Percentiles rank a stretch among this genome's conserved stretches.
These are phyloP conservation scores for Fusarium protoensiforme DNA, from an alignment of 2,329 filamentous ascomycete genomes.

Conservation along the genomic window DNA sequence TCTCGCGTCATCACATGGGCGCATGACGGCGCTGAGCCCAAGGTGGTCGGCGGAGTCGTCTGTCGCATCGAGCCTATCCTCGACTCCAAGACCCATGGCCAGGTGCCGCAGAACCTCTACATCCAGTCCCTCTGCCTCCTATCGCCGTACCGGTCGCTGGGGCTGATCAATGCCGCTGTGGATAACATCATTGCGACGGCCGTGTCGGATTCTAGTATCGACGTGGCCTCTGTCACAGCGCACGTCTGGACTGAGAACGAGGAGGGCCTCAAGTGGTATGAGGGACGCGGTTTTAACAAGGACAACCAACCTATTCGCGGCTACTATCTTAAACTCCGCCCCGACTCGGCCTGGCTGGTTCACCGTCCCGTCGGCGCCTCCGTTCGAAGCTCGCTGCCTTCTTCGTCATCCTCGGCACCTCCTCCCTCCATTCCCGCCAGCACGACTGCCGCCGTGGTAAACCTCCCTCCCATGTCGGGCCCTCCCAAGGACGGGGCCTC, in stretches of 20 bases:
- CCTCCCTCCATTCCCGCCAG: conserved; percentile 34
- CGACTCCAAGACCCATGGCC: conserved; percentile 17
- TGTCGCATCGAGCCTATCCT: conserved; percentile 65
- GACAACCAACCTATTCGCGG: conserved; percentile 60
- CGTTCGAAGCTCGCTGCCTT: conserved; percentile 35
- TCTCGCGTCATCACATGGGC: conserved; percentile 70
- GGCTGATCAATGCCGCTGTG: conserved; percentile 68
- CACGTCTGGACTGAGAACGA: conserved; percentile 77
- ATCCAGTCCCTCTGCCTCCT: conserved; percentile 73
- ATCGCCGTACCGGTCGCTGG: conserved; percentile 70
- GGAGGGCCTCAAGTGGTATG: conserved; percentile 72
- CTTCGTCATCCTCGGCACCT: conserved; percentile 25
- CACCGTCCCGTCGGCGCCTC: conserved; percentile 54
- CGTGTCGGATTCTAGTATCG: conserved; percentile 47
- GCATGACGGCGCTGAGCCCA: conserved; percentile 55
- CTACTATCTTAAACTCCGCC: conserved; percentile 72
- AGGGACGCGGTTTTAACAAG: conserved; percentile 64
- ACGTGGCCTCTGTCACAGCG: conserved; percentile 64
- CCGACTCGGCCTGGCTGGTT: conserved; percentile 71
- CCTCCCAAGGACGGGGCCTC: conserved; percentile 35
- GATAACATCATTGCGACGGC: conserved; percentile 60
- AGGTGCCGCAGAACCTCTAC: conserved; percentile 63
- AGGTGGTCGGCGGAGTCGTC: conserved; percentile 70
- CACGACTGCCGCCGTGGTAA: conserved; percentile 47
- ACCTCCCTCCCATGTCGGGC: conserved; percentile 44